These are phyloP conservation scores for Rhizophagus clarus DNA, from an alignment of 192 early-diverging fungal species.

Conservation along the genomic window DNA sequence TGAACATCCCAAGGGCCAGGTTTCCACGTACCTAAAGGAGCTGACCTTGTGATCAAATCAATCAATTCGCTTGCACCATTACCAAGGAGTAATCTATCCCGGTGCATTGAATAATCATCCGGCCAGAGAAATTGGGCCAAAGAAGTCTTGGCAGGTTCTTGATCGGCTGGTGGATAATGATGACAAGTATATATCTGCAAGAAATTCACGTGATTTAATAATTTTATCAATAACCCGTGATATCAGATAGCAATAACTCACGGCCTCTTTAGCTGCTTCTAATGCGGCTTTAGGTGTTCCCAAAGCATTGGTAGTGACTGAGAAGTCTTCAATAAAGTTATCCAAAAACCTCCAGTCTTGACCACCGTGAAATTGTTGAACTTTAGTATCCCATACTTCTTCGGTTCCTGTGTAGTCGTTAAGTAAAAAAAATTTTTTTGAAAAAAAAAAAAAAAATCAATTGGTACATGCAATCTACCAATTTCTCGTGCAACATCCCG, in stretches of 20 bases:
- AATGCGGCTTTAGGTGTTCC: slow-evolving; percentile 78
- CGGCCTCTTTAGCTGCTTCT: slow-evolving; percentile 71
- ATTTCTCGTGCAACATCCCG: too few species aligned
- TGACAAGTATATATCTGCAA: slow-evolving; percentile 64
- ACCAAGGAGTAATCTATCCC: slow-evolving; percentile 73
- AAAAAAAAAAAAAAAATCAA: too few species aligned
- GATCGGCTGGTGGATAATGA: slow-evolving; percentile 91
- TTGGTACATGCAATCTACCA: too few species aligned
- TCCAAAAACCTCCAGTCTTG: slow-evolving; percentile 80
- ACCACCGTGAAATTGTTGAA: slow-evolving; percentile 88
- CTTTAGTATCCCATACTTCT: slow-evolving; percentile 79
- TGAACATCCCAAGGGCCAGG: slow-evolving; percentile 80
- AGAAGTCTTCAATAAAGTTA: slow-evolving; percentile 92
- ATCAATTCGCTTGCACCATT: slow-evolving; percentile 92
- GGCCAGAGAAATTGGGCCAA: slow-evolving; percentile 84
- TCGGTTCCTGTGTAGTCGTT: neutral
- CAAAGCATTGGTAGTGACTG: slow-evolving; percentile 87
- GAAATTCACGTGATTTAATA: neutral
- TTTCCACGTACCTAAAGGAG: slow-evolving; percentile 79
- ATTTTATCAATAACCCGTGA: too few species aligned
- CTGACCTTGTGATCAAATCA: slow-evolving; percentile 82
- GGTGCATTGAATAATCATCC: slow-evolving; percentile 52
- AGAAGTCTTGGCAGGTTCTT: slow-evolving; percentile 85
- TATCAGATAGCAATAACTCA: slow-evolving; percentile 40
- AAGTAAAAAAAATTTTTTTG: too few species aligned